These are phyloP conservation scores for Boletus reticuloceps DNA, from an alignment of 768 basidiomycete genomes.

Conservation along the genomic window DNA sequence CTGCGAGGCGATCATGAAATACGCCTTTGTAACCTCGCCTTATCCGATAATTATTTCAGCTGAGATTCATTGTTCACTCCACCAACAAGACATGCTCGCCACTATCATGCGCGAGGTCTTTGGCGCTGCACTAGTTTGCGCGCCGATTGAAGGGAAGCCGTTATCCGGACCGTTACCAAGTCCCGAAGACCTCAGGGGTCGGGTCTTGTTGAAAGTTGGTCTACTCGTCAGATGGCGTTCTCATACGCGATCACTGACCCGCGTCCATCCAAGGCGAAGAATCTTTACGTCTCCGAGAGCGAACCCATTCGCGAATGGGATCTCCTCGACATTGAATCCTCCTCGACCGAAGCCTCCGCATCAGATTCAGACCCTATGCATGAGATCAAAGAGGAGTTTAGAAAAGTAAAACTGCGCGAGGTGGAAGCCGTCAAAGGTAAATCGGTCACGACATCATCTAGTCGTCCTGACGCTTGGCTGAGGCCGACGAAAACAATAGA, in stretches of 20 bases:
- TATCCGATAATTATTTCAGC: slow-evolving; percentile 93
- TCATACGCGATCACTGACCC: not conserved
- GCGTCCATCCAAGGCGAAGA: slow-evolving; percentile 59
- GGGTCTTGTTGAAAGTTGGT: slow-evolving; percentile 79
- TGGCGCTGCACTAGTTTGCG: slow-evolving; percentile 50
- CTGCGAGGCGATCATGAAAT: slow-evolving; percentile 80
- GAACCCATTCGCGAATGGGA: slow-evolving; percentile 34
- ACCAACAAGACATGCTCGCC: slow-evolving; percentile 79
- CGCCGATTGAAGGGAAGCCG: slow-evolving; percentile 45
- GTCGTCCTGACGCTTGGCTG: slow-evolving; percentile 11
- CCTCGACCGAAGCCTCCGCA: slow-evolving; percentile 40
- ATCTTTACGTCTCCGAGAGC: slow-evolving; percentile 53
- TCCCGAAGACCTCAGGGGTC: slow-evolving; percentile 75
- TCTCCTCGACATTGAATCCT: slow-evolving; percentile 41
- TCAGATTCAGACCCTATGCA: slow-evolving; percentile 29
- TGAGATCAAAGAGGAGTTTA: slow-evolving; percentile 26
- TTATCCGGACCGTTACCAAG: slow-evolving; percentile 67
- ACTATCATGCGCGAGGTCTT: slow-evolving; percentile 68
- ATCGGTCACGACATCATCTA: not conserved
- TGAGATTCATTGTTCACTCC: slow-evolving; percentile 80
- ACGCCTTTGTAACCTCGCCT: slow-evolving; percentile 86
- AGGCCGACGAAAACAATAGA: slow-evolving; percentile 25
- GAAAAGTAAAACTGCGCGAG: slow-evolving; percentile 27
- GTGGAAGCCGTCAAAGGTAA: slow-evolving; percentile 38
- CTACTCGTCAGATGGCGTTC: not conserved